phyloP scores from a whole-genome alignment of 2,329 filamentous ascomycete genomes.

The Colletotrichum theobromicola region DNA sequence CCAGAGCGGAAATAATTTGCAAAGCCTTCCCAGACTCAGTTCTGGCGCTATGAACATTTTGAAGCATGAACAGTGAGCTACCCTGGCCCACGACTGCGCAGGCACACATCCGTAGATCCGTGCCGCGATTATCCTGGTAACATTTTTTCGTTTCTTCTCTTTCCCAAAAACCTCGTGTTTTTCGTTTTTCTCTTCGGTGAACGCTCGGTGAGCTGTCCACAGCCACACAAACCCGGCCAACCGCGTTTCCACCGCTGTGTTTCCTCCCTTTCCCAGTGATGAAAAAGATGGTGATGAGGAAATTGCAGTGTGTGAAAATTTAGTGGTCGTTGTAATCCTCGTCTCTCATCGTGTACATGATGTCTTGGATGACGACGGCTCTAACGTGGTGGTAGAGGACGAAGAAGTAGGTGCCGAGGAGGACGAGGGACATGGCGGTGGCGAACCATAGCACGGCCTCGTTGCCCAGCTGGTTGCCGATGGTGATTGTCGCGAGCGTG shows the following conservation, averaged over 20 bases:
- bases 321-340: slow-evolving; percentile 43
- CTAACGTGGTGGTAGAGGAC: slow-evolving; percentile 50
- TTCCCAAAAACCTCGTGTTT: neutral
- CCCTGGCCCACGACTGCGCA: slow-evolving; percentile 2
- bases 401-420: slow-evolving; percentile 46
- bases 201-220: neutral
- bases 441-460: slow-evolving; percentile 51
- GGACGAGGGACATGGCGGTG: slow-evolving; percentile 53
- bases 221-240: neutral
- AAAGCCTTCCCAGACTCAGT: neutral
- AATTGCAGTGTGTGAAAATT: neutral
- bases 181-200: neutral
- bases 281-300: neutral
- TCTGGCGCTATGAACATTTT: slow-evolving; percentile 13
- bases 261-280: neutral
- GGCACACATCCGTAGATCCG: neutral
- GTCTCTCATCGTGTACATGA: slow-evolving; percentile 60
- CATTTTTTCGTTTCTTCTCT: neutral
- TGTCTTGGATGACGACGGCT: slow-evolving; percentile 56
- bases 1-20: neutral
- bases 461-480: slow-evolving; percentile 54
- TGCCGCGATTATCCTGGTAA: slow-evolving; percentile 7
- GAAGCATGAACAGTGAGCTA: slow-evolving; percentile 16
- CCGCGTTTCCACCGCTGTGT: neutral
- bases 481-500: slow-evolving; percentile 59